These are phyloP conservation scores for Penicillium nucicola DNA, from an alignment of 495 filamentous ascomycete species.

Conservation along the genomic window DNA sequence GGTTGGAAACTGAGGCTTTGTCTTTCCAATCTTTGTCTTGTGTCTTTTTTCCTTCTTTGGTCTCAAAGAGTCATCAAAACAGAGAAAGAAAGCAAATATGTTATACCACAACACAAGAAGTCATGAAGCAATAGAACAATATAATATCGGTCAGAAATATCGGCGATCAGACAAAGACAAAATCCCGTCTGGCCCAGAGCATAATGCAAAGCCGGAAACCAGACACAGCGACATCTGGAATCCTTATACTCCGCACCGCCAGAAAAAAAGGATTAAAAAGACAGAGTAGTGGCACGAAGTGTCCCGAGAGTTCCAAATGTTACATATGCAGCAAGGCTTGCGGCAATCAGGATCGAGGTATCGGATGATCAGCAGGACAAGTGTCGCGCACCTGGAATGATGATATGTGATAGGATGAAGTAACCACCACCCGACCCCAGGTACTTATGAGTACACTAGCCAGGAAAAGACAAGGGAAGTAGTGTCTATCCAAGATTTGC, in stretches of 20 bases:
- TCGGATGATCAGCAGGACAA: constrained; percentile 9
- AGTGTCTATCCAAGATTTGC: background rate
- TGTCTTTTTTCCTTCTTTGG: too few relatives aligned
- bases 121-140: constrained; percentile 12
- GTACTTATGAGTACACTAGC: background rate
- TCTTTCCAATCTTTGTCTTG: too few relatives aligned
- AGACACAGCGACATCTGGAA: constrained; percentile 4
- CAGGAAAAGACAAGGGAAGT: too few relatives aligned
- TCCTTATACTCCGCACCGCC: constrained; percentile 14
- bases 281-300: background rate
- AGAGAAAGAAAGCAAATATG: background rate
- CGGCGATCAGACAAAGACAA: constrained; percentile 12
- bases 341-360: constrained; percentile 4
- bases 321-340: constrained; percentile 11
- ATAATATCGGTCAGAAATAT: constrained; percentile 7
- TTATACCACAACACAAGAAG: constrained; percentile 7
- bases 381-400: background rate
- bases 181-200: constrained; percentile 21
- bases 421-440: background rate
- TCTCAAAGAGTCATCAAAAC: too few relatives aligned
- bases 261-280: background rate
- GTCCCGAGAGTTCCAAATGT: constrained; percentile 9
- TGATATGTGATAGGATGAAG: background rate
- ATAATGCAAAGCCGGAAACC: constrained; percentile 14
- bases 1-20: too few relatives aligned